These are phyloP conservation scores for Malus sieversii DNA, from an alignment of 306 rosid genomes.

Conservation along the genomic window DNA sequence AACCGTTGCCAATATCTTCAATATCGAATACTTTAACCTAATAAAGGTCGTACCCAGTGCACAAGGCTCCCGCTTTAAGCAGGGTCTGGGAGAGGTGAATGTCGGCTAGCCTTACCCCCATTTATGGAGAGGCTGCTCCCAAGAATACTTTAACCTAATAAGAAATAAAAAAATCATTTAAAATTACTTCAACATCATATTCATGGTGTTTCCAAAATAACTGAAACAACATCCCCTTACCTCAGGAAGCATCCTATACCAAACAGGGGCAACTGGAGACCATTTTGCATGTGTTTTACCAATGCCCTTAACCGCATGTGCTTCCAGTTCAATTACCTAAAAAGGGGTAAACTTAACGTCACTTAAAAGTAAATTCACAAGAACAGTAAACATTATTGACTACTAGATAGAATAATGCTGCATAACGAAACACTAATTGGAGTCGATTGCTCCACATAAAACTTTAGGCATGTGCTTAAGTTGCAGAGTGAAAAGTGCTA, in stretches of 20 bases:
- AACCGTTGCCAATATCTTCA: slow-evolving; percentile 86
- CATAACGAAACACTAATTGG: background rate
- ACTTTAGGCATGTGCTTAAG: background rate
- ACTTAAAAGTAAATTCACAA: background rate
- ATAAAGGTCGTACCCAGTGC: too few relatives aligned
- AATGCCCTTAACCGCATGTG: slow-evolving; percentile 88
- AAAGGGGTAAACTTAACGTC: background rate
- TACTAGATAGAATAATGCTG: background rate
- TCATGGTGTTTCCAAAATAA: background rate
- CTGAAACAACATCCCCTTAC: slow-evolving; percentile 27
- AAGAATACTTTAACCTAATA: slow-evolving; percentile 65
- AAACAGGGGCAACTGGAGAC: slow-evolving; percentile 94
- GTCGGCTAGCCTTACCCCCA: too few relatives aligned
- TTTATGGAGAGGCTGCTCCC: too few relatives aligned
- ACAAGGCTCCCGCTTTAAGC: too few relatives aligned
- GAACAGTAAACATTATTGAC: background rate
- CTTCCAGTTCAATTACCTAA: slow-evolving; percentile 96
- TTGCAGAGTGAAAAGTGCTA: background rate
- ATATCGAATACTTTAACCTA: slow-evolving; percentile 83
- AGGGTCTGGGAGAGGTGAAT: too few relatives aligned
- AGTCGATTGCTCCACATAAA: background rate
- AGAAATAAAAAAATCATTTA: background rate
- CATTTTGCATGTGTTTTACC: slow-evolving; percentile 96
- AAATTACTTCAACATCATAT: background rate
- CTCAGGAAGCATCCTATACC: slow-evolving; percentile 99